Conservation (phyloP, 2,329 filamentous ascomycete genomes). For the Didymella pinodella region DNA sequence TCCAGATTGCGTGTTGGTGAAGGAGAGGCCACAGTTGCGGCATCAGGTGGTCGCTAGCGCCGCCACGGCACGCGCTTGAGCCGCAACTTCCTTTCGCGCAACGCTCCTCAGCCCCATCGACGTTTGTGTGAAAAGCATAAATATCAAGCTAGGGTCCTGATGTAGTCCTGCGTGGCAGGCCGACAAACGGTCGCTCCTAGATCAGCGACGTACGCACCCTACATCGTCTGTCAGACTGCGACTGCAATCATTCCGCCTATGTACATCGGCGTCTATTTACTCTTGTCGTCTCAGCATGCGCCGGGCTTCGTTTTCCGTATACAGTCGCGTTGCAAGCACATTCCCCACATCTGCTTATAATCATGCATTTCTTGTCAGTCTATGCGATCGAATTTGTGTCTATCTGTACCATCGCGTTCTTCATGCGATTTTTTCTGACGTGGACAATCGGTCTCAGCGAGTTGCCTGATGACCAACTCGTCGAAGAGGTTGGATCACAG, state of each 20-base stretch:
- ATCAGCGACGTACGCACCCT: neutral
- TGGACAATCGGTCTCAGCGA: neutral
- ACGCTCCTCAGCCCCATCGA: neutral
- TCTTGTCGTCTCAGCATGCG: neutral
- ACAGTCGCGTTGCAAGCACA: neutral
- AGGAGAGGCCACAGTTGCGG: constrained; percentile 8
- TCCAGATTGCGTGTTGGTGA: neutral
- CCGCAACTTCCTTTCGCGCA: constrained; percentile 1
- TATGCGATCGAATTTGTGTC: neutral
- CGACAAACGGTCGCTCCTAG: neutral
- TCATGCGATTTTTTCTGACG: neutral
- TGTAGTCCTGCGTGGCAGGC: no score
- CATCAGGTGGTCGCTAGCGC: constrained; percentile 7
- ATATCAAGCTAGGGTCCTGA: neutral
- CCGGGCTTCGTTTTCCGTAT: neutral
- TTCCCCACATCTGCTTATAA: neutral
- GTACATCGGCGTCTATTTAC: neutral
- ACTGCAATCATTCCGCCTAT: neutral
- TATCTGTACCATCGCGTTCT: neutral
- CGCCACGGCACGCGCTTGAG: constrained; percentile 9
- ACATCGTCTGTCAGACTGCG: neutral
- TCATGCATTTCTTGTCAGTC: neutral
- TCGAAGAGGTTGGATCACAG: neutral
- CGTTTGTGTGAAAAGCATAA: neutral
- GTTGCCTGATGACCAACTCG: neutral